These are phyloP conservation scores for Ricinus communis DNA, from an alignment of 345 rosid genomes.

Conservation along the genomic window DNA sequence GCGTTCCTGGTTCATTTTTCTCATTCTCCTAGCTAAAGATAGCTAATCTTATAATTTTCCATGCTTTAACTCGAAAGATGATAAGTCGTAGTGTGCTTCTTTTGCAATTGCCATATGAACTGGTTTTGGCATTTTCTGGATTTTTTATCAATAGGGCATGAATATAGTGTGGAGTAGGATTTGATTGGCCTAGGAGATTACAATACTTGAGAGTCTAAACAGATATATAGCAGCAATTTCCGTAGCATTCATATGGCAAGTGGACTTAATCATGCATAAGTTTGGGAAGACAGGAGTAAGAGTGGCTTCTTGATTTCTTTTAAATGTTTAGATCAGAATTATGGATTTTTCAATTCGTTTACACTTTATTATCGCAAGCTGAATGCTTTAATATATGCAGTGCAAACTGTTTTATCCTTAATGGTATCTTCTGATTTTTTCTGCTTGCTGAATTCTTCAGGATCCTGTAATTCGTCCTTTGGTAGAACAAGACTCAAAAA, in stretches of 20 bases:
- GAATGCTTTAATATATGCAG: neutral
- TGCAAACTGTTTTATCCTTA: neutral
- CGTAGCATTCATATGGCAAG: neutral
- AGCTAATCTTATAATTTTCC: neutral
- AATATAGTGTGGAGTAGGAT: neutral
- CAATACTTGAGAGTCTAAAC: neutral
- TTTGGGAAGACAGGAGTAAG: no score
- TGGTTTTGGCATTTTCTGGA: neutral
- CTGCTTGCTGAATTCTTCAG: conserved; percentile 18
- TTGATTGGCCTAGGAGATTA: neutral
- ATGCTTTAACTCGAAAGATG: neutral
- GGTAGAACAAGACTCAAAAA: conserved; percentile 32
- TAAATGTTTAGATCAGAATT: no score
- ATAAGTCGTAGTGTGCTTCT: neutral
- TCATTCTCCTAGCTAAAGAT: neutral
- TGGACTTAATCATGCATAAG: neutral
- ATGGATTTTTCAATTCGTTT: no score
- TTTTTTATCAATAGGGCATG: neutral
- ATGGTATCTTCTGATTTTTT: neutral
- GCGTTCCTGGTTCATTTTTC: neutral
- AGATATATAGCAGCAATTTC: neutral
- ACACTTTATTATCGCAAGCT: neutral
- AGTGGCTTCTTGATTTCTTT: no score
- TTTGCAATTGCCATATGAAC: neutral
- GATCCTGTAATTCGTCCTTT: conserved; percentile 33